phyloP scores from a whole-genome alignment of 805 yeast genomes.

The Nakazawaea anatomiae region DNA sequence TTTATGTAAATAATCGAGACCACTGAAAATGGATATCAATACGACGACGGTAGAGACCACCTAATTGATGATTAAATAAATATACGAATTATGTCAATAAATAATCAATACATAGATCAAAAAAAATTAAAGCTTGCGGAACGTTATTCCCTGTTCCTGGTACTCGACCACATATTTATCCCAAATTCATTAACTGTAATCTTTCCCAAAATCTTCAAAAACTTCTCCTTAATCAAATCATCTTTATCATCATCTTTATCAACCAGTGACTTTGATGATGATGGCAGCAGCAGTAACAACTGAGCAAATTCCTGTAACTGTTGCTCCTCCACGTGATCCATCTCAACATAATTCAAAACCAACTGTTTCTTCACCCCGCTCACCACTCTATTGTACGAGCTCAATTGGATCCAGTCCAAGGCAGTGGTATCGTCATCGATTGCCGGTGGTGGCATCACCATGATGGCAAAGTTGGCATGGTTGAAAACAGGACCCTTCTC shows the following conservation, averaged over 20 bases:
- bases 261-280: not conserved
- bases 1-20: too few species aligned
- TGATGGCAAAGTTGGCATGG: constrained; percentile 83
- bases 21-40: too few species aligned
- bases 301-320: not conserved
- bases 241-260: constrained; percentile 9
- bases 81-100: not conserved
- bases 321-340: constrained; percentile 20
- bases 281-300: constrained; percentile 9
- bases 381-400: constrained; percentile 71
- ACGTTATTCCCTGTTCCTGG: constrained; percentile 66
- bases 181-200: constrained; percentile 60
- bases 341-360: constrained; percentile 60
- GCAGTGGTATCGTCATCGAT: too few species aligned
- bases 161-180: constrained; percentile 81
- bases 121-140: too few species aligned
- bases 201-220: constrained; percentile 29
- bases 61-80: not conserved
- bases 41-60: too few species aligned
- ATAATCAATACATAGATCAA: not conserved
- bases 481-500: constrained; percentile 92
- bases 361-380: constrained; percentile 82
- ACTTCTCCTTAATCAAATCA: constrained; percentile 6
- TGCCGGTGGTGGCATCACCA: constrained; percentile 26
- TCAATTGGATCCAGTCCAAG: constrained; percentile 51